Evolutionary conservation across 2,329 filamentous ascomycete species (phyloP).

Genomic region (Talaromyces islandicus): DNA sequence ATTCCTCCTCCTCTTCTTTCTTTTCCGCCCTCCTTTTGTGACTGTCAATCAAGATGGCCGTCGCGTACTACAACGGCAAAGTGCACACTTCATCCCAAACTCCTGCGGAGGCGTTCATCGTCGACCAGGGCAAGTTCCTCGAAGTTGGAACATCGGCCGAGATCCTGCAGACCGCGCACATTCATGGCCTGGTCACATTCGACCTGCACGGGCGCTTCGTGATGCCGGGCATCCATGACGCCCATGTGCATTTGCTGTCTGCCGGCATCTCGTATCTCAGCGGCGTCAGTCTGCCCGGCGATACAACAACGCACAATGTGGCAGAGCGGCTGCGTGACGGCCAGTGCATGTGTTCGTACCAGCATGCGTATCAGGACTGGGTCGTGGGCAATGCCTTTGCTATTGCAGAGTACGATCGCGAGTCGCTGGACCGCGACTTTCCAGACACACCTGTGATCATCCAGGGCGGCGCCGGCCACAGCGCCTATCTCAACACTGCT

Average conservation of each 20-base stretch:
- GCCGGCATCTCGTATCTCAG: conserved; percentile 22
- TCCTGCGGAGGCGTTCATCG: conserved; percentile 24
- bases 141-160: conserved; percentile 20
- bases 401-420: conserved; percentile 16
- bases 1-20: not conserved
- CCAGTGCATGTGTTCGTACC: conserved; percentile 21
- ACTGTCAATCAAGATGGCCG: not conserved
- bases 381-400: conserved; percentile 17
- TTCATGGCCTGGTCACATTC: conserved; percentile 14
- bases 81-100: conserved; percentile 23
- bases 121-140: conserved; percentile 22
- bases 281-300: conserved; percentile 20
- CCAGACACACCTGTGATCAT: conserved; percentile 25
- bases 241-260: conserved; percentile 27
- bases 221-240: conserved; percentile 34
- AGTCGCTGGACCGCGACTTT: conserved; percentile 20
- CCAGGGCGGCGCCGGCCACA: conserved; percentile 22
- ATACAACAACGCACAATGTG: conserved; percentile 18
- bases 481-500: conserved; percentile 21
- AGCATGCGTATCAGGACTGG: conserved; percentile 18
- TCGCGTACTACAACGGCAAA: conserved; percentile 21
- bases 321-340: conserved; percentile 19
- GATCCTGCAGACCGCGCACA: conserved; percentile 14
- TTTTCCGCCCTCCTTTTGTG: no score
- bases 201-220: conserved; percentile 24